These are phyloP conservation scores for Pythium plurisporium DNA, from an alignment of 352 stramenopile genomes.

Conservation along the genomic window DNA sequence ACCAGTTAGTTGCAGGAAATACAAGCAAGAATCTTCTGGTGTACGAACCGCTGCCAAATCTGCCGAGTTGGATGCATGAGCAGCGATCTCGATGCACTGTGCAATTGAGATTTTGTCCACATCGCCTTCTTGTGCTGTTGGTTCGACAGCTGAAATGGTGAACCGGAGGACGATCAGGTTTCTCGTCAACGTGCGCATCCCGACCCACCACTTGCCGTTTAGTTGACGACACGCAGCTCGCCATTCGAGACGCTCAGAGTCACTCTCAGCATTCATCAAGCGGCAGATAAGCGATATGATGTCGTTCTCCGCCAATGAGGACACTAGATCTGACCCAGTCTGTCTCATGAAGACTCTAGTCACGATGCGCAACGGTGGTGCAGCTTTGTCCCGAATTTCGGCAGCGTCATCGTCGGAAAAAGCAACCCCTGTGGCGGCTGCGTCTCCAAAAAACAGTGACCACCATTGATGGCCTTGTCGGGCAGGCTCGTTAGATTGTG, in stretches of 20 bases:
- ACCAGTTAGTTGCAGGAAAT: neutral
- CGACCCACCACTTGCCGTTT: conserved; percentile 47
- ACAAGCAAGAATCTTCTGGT: neutral
- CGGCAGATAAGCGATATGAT: conserved; percentile 1
- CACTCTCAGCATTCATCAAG: conserved; percentile 6
- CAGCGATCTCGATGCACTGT: conserved; percentile 34
- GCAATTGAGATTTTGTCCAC: conserved; percentile 17
- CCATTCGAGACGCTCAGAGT: conserved; percentile 11
- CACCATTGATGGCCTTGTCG: conserved; percentile 17
- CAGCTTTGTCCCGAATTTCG: neutral
- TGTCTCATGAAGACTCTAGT: neutral
- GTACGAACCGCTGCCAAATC: conserved; percentile 54
- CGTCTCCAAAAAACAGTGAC: neutral
- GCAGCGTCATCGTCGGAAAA: neutral
- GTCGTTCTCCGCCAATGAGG: conserved; percentile 1
- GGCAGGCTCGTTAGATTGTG: neutral
- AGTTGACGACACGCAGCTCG: conserved; percentile 33
- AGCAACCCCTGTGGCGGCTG: neutral
- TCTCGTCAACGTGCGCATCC: conserved; percentile 34
- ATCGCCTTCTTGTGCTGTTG: neutral
- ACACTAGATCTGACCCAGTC: neutral
- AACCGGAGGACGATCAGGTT: conserved; percentile 49
- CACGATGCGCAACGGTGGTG: conserved; percentile 13
- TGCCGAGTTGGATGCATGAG: conserved; percentile 47
- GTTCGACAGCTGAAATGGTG: neutral